phyloP scores from a whole-genome alignment of 768 basidiomycete species.

The Trametes maxima region DNA sequence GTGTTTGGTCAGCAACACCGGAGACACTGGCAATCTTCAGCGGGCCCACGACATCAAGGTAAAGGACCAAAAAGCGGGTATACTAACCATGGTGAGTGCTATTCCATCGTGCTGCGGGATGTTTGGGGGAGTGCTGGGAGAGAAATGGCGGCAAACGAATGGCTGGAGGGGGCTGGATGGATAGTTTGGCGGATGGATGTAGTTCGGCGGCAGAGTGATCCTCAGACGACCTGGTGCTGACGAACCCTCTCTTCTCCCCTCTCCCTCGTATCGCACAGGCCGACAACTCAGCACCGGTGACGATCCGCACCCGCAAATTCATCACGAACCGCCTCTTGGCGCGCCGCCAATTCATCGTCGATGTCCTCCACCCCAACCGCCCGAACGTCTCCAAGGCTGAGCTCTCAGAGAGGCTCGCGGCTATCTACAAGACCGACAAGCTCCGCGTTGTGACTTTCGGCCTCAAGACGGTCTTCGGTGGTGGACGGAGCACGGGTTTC shows the following conservation, averaged over 20 bases:
- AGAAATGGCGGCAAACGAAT: slow-evolving; percentile 7
- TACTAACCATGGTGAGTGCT: slow-evolving; percentile 36
- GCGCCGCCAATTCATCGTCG: slow-evolving; percentile 94
- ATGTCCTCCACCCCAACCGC: slow-evolving; percentile 93
- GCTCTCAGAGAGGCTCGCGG: slow-evolving; percentile 89
- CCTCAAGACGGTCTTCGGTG: slow-evolving; percentile 95
- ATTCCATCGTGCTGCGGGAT: slow-evolving; percentile 21
- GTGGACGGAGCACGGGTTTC: slow-evolving; percentile 96
- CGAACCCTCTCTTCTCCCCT: slow-evolving; percentile 5
- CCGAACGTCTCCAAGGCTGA: slow-evolving; percentile 93
- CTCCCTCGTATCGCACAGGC: slow-evolving; percentile 48
- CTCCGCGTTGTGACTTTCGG: slow-evolving; percentile 91
- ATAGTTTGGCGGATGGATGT: slow-evolving; percentile 34
- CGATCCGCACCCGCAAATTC: slow-evolving; percentile 98
- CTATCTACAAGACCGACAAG: slow-evolving; percentile 92
- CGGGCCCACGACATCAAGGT: slow-evolving; percentile 33
- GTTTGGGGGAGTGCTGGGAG: slow-evolving; percentile 17
- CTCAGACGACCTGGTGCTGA: slow-evolving; percentile 15
- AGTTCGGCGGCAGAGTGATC: slow-evolving; percentile 21
- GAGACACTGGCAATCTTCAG: slow-evolving; percentile 25
- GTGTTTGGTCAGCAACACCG: slow-evolving; percentile 24
- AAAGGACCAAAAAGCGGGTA: slow-evolving; percentile 31
- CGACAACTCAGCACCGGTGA: slow-evolving; percentile 83
- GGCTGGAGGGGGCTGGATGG: slow-evolving; percentile 41
- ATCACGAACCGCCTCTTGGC: slow-evolving; percentile 97